phyloP scores from a whole-genome alignment of 495 filamentous ascomycete genomes.

The Hypoxylon trugodes region DNA sequence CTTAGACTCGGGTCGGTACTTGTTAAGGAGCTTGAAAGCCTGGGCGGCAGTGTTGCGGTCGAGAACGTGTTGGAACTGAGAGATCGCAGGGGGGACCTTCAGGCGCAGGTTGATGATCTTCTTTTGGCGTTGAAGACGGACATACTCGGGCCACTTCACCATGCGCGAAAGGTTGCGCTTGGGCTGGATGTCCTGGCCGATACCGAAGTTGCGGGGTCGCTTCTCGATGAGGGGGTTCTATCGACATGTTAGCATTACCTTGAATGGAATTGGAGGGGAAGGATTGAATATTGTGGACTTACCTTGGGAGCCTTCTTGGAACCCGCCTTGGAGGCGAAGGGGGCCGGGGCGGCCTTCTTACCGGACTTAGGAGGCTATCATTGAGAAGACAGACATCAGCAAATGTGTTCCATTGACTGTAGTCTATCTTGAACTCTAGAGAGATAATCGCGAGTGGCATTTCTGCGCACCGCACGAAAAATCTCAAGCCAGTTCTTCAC shows the following conservation, averaged over 20 bases:
- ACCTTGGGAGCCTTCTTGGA: constrained; percentile 97
- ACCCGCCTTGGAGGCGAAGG: constrained; percentile 96
- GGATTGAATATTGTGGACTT: constrained; percentile 47
- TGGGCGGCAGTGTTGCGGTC: constrained; percentile 99
- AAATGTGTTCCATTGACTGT: constrained; percentile 79
- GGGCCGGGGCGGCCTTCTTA: constrained; percentile 95
- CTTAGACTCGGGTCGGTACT: constrained; percentile 99
- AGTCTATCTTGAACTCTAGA: constrained; percentile 93
- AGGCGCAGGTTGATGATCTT: constrained; percentile 99
- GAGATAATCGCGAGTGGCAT: constrained; percentile 70
- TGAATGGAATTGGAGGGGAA: not conserved
- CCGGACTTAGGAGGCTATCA: constrained; percentile 98
- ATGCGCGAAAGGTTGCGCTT: constrained; percentile 96
- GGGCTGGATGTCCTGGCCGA: constrained; percentile 99
- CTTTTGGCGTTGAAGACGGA: constrained; percentile 98
- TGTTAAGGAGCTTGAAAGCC: constrained; percentile 97
- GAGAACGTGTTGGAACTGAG: constrained; percentile 96
- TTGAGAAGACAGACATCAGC: constrained; percentile 99
- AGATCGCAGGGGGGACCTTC: constrained; percentile 97
- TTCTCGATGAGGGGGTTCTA: constrained; percentile 99
- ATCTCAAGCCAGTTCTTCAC: constrained; percentile 88
- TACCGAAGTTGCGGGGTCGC: constrained; percentile 95
- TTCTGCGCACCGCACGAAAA: constrained; percentile 60
- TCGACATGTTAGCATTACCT: constrained; percentile 44
- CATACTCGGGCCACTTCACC: constrained; percentile 99